phyloP scores from a whole-genome alignment of 345 rosid species.

The Aurinia saxatilis region DNA sequence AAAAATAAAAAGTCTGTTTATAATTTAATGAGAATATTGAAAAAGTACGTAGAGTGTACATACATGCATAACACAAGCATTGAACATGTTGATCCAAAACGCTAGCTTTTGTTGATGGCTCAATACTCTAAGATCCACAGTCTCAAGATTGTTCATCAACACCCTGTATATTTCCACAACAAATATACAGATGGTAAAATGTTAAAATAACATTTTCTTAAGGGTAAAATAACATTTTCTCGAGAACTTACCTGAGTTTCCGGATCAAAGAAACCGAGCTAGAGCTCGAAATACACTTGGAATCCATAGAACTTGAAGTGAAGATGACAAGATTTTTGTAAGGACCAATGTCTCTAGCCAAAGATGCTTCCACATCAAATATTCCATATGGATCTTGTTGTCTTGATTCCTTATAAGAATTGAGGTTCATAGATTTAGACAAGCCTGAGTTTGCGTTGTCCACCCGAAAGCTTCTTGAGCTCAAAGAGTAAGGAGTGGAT shows the following conservation, averaged over 20 bases:
- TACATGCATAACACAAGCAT: constrained; percentile 98
- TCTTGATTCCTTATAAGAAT: constrained; percentile 51
- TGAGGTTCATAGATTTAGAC: constrained; percentile 48
- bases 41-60: background rate
- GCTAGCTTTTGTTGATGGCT: constrained; percentile 76
- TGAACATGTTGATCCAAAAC: constrained; percentile 98
- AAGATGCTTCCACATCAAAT: constrained; percentile 63
- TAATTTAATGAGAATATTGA: background rate
- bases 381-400: constrained; percentile 88
- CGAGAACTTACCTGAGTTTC: constrained; percentile 57
- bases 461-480: constrained; percentile 70
- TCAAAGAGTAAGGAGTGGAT: constrained; percentile 41
- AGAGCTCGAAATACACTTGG: constrained; percentile 77
- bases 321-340: constrained; percentile 84
- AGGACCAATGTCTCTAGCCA: constrained; percentile 85
- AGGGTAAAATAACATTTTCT: background rate
- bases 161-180: constrained; percentile 38
- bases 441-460: constrained; percentile 35
- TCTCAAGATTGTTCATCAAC: constrained; percentile 65
- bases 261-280: constrained; percentile 62
- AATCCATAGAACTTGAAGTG: constrained; percentile 68
- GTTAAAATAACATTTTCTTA: no score
- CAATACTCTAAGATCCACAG: constrained; percentile 56
- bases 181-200: no score
- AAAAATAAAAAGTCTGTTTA: background rate